Percentiles rank a stretch among this genome's conserved stretches.
These are phyloP conservation scores for Microdochium trichocladiopsis DNA, from an alignment of 2,329 filamentous ascomycete genomes.

Conservation along the genomic window DNA sequence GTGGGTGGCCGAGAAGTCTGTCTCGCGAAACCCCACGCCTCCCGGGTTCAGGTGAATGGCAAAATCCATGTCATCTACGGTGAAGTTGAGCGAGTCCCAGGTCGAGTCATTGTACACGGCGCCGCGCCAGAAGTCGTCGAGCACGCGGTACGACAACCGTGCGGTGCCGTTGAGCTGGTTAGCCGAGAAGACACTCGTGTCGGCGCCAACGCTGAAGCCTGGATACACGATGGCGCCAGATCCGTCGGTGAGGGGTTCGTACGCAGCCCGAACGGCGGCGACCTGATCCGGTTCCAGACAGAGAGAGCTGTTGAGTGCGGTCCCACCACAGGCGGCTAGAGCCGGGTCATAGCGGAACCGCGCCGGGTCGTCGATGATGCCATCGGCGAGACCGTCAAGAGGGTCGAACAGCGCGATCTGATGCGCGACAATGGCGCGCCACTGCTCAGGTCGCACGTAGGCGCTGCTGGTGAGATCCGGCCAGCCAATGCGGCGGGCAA, in stretches of 20 bases:
- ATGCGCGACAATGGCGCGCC: constrained; percentile 25
- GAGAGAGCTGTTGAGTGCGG: constrained; percentile 6
- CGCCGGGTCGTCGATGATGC: constrained; percentile 30
- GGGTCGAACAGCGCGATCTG: constrained; percentile 32
- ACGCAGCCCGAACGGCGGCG: constrained; percentile 8
- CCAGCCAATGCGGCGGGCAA: constrained; percentile 26
- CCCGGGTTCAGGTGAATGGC: constrained; percentile 8
- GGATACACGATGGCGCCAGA: constrained; percentile 9
- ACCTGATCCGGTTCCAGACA: constrained; percentile 8
- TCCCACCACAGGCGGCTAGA: constrained; percentile 6
- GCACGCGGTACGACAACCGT: constrained; percentile 8
- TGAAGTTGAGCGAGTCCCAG: constrained; percentile 8
- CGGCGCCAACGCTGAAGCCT: constrained; percentile 8
- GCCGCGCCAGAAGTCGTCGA: constrained; percentile 12
- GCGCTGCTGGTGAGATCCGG: constrained; percentile 31
- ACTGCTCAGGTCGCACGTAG: constrained; percentile 28
- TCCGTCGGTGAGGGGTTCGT: constrained; percentile 7
- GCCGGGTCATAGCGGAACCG: constrained; percentile 24
- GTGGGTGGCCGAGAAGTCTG: constrained; percentile 7
- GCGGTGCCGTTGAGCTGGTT: constrained; percentile 10
- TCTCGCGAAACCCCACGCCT: constrained; percentile 7
- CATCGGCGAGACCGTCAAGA: constrained; percentile 30
- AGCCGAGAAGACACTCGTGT: constrained; percentile 8
- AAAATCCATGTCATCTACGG: constrained; percentile 8
- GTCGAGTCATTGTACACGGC: constrained; percentile 8